A percentile compares a stretch with the other conserved stretches of the same genome.
These are phyloP conservation scores for Rosa hybrid DNA, from an alignment of 331 rosid genomes.

Conservation along the genomic window DNA sequence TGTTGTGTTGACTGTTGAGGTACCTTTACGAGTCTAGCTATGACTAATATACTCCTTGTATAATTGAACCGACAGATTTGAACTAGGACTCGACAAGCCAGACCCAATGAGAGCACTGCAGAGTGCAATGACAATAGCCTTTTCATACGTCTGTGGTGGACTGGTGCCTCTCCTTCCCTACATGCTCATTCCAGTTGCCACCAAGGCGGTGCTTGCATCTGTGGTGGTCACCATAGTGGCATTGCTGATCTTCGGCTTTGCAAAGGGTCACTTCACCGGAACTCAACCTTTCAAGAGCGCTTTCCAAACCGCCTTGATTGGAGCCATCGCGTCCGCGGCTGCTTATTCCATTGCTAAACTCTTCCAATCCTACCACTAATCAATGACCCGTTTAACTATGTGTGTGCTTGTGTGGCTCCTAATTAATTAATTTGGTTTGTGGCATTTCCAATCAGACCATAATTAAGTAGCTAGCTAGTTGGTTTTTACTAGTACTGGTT, in stretches of 20 bases:
- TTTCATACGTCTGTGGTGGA: constrained; percentile 79
- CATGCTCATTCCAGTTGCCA: constrained; percentile 56
- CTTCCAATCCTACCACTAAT: constrained; percentile 32
- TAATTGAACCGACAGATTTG: constrained; percentile 52
- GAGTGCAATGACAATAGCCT: constrained; percentile 84
- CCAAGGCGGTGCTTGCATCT: constrained; percentile 64
- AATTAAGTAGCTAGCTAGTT: neutral
- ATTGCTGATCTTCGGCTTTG: constrained; percentile 70
- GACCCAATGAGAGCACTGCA: constrained; percentile 87
- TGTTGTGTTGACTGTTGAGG: neutral
- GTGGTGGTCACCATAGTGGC: constrained; percentile 66
- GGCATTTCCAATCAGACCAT: neutral
- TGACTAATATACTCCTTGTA: neutral
- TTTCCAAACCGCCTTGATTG: constrained; percentile 72
- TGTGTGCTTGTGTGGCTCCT: neutral
- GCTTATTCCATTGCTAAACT: constrained; percentile 83
- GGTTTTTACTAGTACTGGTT: neutral
- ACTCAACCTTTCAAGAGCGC: constrained; percentile 73
- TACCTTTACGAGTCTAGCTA: neutral
- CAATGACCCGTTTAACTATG: neutral
- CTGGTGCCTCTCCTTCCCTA: constrained; percentile 74
- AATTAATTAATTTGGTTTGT: neutral
- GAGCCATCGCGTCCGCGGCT: constrained; percentile 86
- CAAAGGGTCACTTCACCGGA: constrained; percentile 85
- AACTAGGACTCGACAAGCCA: constrained; percentile 86